These are phyloP conservation scores for Boletus tomentosulus DNA, from an alignment of 768 basidiomycete species.

Conservation along the genomic window DNA sequence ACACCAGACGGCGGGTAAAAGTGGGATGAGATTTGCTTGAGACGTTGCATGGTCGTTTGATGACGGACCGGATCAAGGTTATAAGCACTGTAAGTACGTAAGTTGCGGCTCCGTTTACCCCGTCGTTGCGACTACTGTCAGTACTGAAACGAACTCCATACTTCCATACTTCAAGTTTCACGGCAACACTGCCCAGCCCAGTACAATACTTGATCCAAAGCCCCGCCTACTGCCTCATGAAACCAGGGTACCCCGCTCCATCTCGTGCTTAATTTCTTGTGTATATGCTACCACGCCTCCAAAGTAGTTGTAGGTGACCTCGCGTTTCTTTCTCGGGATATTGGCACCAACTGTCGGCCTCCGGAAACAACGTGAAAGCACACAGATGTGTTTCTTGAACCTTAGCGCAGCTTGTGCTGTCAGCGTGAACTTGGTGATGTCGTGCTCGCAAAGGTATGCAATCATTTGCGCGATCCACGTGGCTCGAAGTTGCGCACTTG, in stretches of 20 bases:
- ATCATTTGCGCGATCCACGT: conserved; percentile 11
- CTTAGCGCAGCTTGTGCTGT: not conserved
- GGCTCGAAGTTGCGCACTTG: not conserved
- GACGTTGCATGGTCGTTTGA: conserved; percentile 48
- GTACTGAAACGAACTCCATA: too few species aligned
- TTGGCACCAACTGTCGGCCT: not conserved
- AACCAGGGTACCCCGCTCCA: not conserved
- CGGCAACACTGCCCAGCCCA: too few species aligned
- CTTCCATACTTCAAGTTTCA: too few species aligned
- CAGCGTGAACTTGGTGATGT: conserved; percentile 13
- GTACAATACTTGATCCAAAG: too few species aligned
- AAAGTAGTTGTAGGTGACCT: not conserved
- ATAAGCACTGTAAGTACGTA: not conserved
- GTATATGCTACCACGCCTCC: not conserved
- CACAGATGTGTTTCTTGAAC: conserved; percentile 9
- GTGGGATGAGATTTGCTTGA: conserved; percentile 64
- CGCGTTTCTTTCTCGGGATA: not conserved
- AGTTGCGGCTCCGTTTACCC: too few species aligned
- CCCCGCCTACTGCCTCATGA: conserved; percentile 3
- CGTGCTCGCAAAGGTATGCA: conserved; percentile 4
- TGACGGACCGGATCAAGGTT: not conserved
- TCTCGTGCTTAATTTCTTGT: conserved; percentile 10
- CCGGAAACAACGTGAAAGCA: not conserved
- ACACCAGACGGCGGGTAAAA: conserved; percentile 47
- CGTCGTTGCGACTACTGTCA: too few species aligned